Base-by-base conservation (phyloP, 371 early-diverging fungal genomes). In the Rhizopus microsporus region DNA sequence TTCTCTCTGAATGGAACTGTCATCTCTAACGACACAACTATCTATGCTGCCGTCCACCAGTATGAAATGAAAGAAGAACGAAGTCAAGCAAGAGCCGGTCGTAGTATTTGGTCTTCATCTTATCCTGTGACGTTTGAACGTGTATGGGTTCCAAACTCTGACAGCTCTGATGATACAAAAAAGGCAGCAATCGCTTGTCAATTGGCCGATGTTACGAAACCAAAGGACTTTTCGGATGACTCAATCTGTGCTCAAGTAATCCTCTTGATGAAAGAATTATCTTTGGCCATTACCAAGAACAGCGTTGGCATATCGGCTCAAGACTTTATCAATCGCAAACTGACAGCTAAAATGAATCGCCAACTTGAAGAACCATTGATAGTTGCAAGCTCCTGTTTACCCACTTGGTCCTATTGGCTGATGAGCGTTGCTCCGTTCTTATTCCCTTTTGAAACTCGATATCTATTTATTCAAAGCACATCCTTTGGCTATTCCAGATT, bases 311-410 rank as follows among this genome's bases (percentile, higher is more conserved):
- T 88, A 17, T 72, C 76, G 0, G 54, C 75, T 0, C 55, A 72
- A 9, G 82, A 80, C 17, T 95, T 95, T 71, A 59, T 85, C 60
- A 95, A 93, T 68, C 80, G 81, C 39, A 92, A 91, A 62, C 65
- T 96, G 30, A 81, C 90, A 0, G 89, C 92, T 35, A 95, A 95
- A 67, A 73, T 93, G 43, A 86, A 83, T 30, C 84, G 93, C 2
- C 95, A 95, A 57, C 63, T 96, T 23, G 88, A 91, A 65, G 95
- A 95, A 52, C 91, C 93, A 1, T 78, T 95, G 32, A 88, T 94
- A 57, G 94, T 94, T 0, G 93, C 91, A 2, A 88, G 91, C 48
- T 72, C 82, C 7, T 88, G 90, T 39, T 72, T 93, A 10, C 97
- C 97, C 0, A 37, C 55, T 16, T 96, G 97, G 97, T 82, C 88